Percentiles rank a stretch among this genome's conserved stretches.
Conservation (phyloP, 1,139 yeast species). For the Starmera stellimalicola region DNA sequence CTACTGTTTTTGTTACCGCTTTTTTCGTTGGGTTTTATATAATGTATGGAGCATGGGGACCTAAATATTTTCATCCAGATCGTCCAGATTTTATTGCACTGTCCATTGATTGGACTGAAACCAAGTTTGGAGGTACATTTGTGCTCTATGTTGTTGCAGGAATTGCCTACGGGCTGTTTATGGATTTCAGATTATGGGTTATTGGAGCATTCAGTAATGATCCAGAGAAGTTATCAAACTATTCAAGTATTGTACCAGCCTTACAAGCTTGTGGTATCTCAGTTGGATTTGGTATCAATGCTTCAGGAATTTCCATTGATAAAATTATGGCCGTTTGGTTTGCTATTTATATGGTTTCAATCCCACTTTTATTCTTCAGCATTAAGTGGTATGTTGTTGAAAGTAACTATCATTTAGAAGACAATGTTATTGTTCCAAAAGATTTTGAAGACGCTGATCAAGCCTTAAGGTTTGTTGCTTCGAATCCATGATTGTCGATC, state of each 20-base stretch:
- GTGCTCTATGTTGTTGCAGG: background rate
- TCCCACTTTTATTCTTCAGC: background rate
- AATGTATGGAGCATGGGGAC: constrained; percentile 1
- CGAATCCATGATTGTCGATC: too few species aligned
- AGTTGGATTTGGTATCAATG: constrained; percentile 1
- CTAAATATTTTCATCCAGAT: background rate
- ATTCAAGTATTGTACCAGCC: constrained; percentile 1
- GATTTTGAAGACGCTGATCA: background rate
- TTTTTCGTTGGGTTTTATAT: constrained; percentile 1
- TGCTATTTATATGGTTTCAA: constrained; percentile 1
- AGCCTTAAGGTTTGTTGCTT: background rate
- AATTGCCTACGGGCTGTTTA: background rate
- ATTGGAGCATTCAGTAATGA: constrained; percentile 1
- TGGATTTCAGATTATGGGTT: constrained; percentile 1
- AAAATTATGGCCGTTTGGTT: background rate
- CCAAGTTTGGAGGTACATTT: background rate
- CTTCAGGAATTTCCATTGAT: background rate
- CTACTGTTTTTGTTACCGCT: background rate
- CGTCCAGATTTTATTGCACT: background rate
- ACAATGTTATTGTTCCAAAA: constrained; percentile 1
- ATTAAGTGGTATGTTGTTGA: constrained; percentile 1
- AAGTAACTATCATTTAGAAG: constrained; percentile 1
- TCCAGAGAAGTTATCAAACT: background rate
- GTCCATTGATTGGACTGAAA: background rate
- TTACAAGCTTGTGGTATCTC: constrained; percentile 1